Evolutionary conservation across 169 alveolate genomes (phyloP), one percentile per base, ranked within the genome.

Genomic region (Blepharisma undulans): DNA sequence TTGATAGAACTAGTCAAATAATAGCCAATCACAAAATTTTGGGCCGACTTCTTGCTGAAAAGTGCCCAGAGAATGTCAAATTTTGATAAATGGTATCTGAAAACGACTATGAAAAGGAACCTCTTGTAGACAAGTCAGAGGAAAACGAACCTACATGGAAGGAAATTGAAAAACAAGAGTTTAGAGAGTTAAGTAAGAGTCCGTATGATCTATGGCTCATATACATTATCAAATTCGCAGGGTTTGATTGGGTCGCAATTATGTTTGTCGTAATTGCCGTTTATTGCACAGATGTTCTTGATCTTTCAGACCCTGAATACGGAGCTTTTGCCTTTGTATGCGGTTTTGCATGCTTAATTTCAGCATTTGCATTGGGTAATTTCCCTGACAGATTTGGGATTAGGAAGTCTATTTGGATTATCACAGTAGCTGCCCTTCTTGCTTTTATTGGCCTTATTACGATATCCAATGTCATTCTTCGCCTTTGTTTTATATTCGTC

Each of bases 191-290:
- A 2, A 14, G 18, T 4, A 78, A 78, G 60, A 21, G 61, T 29
- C 86, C 86, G 8, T 29, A 32, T 22, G 86, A 78, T n/a, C 86
- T 78, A 4, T 78, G 86, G 86, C 86, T 78, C 29, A 27, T 78
- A n/a, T 78, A 27, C 16, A 2, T 78, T 4, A 78, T 78, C 25
- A 78, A 78, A 78, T 78, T 78, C 60, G 7, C 16, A 21, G 66
- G 29, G 34, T 25, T 29, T 21, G 86, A 8, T 21, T 21, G 86
- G 34, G 29, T 78, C 21, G 29, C 86, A 78, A 32, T 34, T 27
- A 27, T 78, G 29, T 78, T 78, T 29, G 29, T 32, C 7, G 86
- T 34, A 29, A 21, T 78, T 78, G 71, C 86, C 1, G 34, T 78
- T 4, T 78, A 78, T 6, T 27, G 29, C 8, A 29, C 86, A 29